These are phyloP conservation scores for Irpex sp. DNA, from an alignment of 1,284 basidiomycete species.

Conservation along the genomic window DNA sequence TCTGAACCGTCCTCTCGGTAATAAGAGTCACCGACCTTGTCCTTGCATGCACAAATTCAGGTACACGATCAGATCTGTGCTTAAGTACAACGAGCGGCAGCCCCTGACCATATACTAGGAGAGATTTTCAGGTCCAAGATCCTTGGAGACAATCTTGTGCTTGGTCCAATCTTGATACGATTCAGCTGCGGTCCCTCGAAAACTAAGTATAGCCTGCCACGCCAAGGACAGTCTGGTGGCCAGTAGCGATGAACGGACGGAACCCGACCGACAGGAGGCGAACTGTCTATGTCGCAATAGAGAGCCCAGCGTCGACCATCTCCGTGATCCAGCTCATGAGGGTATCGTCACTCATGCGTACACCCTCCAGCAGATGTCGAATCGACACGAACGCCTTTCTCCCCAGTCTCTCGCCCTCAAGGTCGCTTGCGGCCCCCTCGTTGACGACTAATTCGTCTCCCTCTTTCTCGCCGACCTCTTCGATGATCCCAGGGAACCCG, in stretches of 20 bases:
- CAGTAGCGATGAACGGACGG: neutral
- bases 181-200: too few species aligned
- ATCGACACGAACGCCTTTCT: slow-evolving; percentile 66
- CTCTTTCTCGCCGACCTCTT: slow-evolving; percentile 59
- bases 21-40: too few species aligned
- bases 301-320: slow-evolving; percentile 62
- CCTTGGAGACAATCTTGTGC: too few species aligned
- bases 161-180: too few species aligned
- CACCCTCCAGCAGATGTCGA: slow-evolving; percentile 55
- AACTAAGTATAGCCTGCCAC: too few species aligned
- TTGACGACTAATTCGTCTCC: slow-evolving; percentile 29
- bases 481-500: slow-evolving; percentile 73
- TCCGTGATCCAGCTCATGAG: slow-evolving; percentile 75
- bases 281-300: slow-evolving; percentile 20
- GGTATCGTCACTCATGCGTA: slow-evolving; percentile 65
- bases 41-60: too few species aligned
- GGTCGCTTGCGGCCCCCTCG: slow-evolving; percentile 39
- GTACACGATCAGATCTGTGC: too few species aligned
- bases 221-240: too few species aligned
- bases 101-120: too few species aligned
- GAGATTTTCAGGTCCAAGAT: too few species aligned
- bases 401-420: slow-evolving; percentile 64
- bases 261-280: neutral
- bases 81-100: too few species aligned
- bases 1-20: too few species aligned